Evolutionary conservation across 2,329 filamentous ascomycete genomes (phyloP).

Genomic region (Talaromyces sp.): DNA sequence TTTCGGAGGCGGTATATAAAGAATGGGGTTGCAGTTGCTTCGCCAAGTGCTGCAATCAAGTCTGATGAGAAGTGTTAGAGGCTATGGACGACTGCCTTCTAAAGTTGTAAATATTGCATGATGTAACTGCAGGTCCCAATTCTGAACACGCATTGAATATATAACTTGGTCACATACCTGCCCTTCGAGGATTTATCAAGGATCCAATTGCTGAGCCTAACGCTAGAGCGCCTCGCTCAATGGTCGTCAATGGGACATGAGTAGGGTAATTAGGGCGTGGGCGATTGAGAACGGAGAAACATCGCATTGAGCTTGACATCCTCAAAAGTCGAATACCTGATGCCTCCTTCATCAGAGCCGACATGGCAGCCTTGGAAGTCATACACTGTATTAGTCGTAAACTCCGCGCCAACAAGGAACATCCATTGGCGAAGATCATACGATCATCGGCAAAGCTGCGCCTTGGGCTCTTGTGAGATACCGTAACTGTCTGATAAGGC

Average conservation of each 20-base stretch:
- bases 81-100: neutral
- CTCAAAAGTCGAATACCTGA: conserved; percentile 17
- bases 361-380: too few relatives aligned
- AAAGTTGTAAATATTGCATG: neutral
- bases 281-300: conserved; percentile 82
- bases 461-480: neutral
- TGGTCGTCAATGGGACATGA: conserved; percentile 81
- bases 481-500: conserved; percentile 2
- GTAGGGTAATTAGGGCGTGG: conserved; percentile 86
- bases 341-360: conserved; percentile 26
- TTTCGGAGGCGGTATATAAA: conserved; percentile 91
- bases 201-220: conserved; percentile 63
- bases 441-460: conserved; percentile 18
- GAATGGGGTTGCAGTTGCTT: conserved; percentile 91
- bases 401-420: neutral
- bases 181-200: conserved; percentile 75
- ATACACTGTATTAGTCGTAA: too few relatives aligned
- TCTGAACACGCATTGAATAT: too few relatives aligned
- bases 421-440: conserved; percentile 16
- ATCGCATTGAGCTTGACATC: conserved; percentile 34
- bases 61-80: conserved; percentile 56
- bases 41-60: conserved; percentile 90
- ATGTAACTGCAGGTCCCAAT: too few relatives aligned
- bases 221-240: conserved; percentile 75
- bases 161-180: conserved; percentile 57